Evolutionary conservation across 371 early-diverging fungal genomes (phyloP), one percentile per base, ranked within the genome.

Genomic region (Sporodiniella umbellata): DNA sequence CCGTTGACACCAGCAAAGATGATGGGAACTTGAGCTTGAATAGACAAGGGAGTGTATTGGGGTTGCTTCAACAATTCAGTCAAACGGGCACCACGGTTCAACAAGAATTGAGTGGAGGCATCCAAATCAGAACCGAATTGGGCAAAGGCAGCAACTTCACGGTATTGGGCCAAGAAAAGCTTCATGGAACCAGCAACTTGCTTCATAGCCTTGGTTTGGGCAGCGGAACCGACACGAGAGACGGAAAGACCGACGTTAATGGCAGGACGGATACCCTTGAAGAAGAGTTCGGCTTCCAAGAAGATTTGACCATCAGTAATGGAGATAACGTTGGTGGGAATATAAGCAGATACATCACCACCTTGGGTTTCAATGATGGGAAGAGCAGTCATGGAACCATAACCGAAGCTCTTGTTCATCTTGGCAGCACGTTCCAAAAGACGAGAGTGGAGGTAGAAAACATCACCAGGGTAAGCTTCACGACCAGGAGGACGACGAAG

Each of bases 191-290:
- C 96, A 60, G 95, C 95, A 62, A 96, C 95, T 81, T 96, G 95
- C 83, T 92, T 93, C 96, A 96, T 96, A 63, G 96, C 95, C 86
- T 94, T 93, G 79, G 93, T 91, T 82, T 96, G 96, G 55, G 96
- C 96, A 64, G 95, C 93, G 62, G 94, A 93, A 64, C 96, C 96
- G 85, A 96, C 95, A 87, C 96, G 93, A 66, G 94, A 93, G 68
- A 96, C 96, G 71, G 95, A 94, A 48, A 96, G 84, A 95, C 96
- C 96, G 78, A 96, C 95, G 84, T 96, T 96, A 75, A 95, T 95
- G 63, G 96, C 96, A 53, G 96, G 96, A 66, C 96, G 91, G 58
- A 94, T 80, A 88, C 90, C 94, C 89, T 94, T 95, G 90, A 95
- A 95, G 90, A 95, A 95, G 50, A 95, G 84, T 77, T 96, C 95